phyloP scores from a whole-genome alignment of 345 rosid genomes.

The Eucalyptus lansdowneana region DNA sequence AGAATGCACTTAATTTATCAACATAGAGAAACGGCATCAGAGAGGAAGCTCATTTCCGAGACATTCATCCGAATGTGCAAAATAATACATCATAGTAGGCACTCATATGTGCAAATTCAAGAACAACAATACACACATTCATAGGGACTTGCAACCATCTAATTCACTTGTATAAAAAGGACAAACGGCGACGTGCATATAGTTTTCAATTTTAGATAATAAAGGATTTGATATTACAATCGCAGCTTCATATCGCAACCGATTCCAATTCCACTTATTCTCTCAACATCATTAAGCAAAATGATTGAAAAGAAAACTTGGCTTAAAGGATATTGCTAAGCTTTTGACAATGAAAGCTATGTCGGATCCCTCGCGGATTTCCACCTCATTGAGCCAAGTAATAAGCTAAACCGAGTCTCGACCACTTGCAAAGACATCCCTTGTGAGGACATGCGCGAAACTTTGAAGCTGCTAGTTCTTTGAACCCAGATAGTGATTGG shows the following conservation, averaged over 20 bases:
- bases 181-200: neutral
- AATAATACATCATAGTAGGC: too few relatives aligned
- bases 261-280: neutral
- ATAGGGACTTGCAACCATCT: too few relatives aligned
- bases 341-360: slow-evolving; percentile 28
- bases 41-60: neutral
- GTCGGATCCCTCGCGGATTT: slow-evolving; percentile 25
- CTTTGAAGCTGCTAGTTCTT: accelerated
- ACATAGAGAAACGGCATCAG: neutral
- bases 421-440: too few relatives aligned
- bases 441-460: too few relatives aligned
- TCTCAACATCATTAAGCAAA: neutral
- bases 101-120: too few relatives aligned
- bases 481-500: accelerated
- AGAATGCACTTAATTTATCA: neutral
- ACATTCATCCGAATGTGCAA: too few relatives aligned
- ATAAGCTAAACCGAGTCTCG: slow-evolving; percentile 40
- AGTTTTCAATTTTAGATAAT: neutral
- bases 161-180: neutral
- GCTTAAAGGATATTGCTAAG: slow-evolving; percentile 48
- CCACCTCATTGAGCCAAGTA: slow-evolving; percentile 22
- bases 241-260: neutral
- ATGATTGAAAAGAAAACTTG: neutral
- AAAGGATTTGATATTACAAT: neutral
- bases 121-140: too few relatives aligned